These are phyloP conservation scores for Phlyctochytrium bullatum DNA, from an alignment of 192 early-diverging fungal genomes.

Conservation along the genomic window DNA sequence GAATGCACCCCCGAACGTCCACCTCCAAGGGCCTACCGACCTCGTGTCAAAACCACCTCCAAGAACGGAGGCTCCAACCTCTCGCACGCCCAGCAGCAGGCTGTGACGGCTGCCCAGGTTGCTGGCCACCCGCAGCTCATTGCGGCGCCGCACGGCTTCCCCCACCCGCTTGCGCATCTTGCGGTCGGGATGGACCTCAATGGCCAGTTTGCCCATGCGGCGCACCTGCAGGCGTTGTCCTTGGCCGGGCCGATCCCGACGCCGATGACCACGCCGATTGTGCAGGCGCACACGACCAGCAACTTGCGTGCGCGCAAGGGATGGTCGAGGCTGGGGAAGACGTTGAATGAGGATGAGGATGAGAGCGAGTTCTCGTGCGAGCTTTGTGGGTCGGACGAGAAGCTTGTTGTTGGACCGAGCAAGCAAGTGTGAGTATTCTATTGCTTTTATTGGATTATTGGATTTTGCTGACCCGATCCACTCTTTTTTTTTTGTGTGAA, in stretches of 20 bases:
- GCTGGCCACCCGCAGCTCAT: background rate
- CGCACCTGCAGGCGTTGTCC: background rate
- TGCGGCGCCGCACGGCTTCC: too few relatives aligned
- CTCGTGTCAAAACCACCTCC: slow-evolving; percentile 8
- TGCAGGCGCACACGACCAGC: background rate
- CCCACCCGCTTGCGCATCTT: too few relatives aligned
- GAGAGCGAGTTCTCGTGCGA: background rate
- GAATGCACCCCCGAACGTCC: slow-evolving; percentile 17
- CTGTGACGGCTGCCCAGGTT: background rate
- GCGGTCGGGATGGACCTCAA: too few relatives aligned
- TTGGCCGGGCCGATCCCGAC: background rate
- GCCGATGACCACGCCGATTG: background rate
- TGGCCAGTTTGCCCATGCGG: too few relatives aligned
- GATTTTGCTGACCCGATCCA: background rate
- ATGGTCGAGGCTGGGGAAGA: background rate
- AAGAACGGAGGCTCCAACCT: too few relatives aligned
- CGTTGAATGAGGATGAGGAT: background rate
- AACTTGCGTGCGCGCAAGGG: background rate
- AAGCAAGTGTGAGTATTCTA: background rate
- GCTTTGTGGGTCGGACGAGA: background rate
- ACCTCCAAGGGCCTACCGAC: slow-evolving; percentile 6
- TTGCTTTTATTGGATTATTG: background rate
- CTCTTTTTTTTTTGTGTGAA: background rate
- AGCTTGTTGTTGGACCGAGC: background rate
- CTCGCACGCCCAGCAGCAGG: background rate